Evolutionary conservation across 1,284 basidiomycete species (phyloP).

Genomic region (Microbotryomycetes sp.): DNA sequence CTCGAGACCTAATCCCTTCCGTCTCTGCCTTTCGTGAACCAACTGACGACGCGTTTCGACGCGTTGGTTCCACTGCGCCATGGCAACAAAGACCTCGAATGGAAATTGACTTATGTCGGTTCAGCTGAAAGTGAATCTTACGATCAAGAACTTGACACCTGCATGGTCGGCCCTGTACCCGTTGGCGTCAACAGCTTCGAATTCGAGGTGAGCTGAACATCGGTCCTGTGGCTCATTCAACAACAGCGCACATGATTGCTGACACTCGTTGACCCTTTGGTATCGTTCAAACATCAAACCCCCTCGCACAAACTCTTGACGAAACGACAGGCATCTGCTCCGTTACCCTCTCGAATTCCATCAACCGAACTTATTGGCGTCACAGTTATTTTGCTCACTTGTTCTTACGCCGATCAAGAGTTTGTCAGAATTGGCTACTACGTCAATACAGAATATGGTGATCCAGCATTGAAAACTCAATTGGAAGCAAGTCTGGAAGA

Average conservation of each 20-base stretch:
- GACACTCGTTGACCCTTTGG: not conserved
- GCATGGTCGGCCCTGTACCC: slow-evolving; percentile 81
- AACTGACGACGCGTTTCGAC: not conserved
- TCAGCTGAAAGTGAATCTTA: slow-evolving; percentile 89
- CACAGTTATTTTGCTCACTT: slow-evolving; percentile 84
- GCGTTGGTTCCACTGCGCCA: not conserved
- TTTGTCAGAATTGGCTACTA: slow-evolving; percentile 99
- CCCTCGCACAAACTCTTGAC: too few relatives aligned
- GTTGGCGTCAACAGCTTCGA: slow-evolving; percentile 94
- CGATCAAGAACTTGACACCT: slow-evolving; percentile 52
- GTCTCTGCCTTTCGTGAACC: not conserved
- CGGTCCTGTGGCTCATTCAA: too few relatives aligned
- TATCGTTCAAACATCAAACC: not conserved
- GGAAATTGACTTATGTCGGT: slow-evolving; percentile 95
- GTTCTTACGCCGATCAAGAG: slow-evolving; percentile 85
- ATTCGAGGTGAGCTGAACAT: slow-evolving; percentile 57
- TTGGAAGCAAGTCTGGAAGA: slow-evolving; percentile 59
- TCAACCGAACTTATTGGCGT: slow-evolving; percentile 78
- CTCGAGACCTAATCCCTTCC: not conserved
- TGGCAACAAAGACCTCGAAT: slow-evolving; percentile 72
- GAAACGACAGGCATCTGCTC: slow-evolving; percentile 49
- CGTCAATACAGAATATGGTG: slow-evolving; percentile 97
- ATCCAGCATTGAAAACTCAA: slow-evolving; percentile 74
- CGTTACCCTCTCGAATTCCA: slow-evolving; percentile 64
- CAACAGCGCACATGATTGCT: too few relatives aligned